Evolutionary conservation across 805 yeast genomes (phyloP), one percentile per base, ranked within the genome.

Genomic region (Candida vaughaniae): DNA sequence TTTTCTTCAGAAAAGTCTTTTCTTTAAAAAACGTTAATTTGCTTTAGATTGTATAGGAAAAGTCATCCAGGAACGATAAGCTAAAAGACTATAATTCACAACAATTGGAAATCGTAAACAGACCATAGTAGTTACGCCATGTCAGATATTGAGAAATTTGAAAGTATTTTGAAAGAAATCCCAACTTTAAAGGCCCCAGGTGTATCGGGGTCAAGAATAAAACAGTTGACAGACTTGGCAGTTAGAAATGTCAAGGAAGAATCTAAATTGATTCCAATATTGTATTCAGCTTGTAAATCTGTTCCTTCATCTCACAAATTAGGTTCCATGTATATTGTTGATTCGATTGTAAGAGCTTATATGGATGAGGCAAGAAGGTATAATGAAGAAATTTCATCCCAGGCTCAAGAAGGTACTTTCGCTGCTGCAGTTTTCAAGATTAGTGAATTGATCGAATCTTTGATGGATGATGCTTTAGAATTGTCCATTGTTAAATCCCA

Each of bases 191-290:
- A 82, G 62, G 78, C 96, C 11, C 91, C 91, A 10, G 98, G 99
- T 43, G 93, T 91, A 36, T 89, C 97, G 19, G 98, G 98, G 29
- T 80, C 95, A 38, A 88, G 96, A 67, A 93, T 91, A 62, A 86
- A 86, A 60, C 81, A 81, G 54, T 69, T 90, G 56, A 85, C 91
- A 31, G 84, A 85, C 39, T 59, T 85, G 44, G 95, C 96, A 39
- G 70, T 82, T 43, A 75, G 75, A 47, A 77, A 88, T 59, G 83
- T 84, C 39, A 52, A 66, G 55, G 60, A 64, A 22, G 82, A 78
- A 54, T 69, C 82, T 17, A 69, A 72, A 43, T 60, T 85, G 36
- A 72, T 82, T 32, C 73, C 78, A 33, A 68, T 71, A 45, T 69
- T 86, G 47, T 75, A 75, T 53, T 69, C 80, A 35, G 77, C 84